Base-by-base conservation (phyloP, 768 basidiomycete species). In the Pleurotus tuoliensis region DNA sequence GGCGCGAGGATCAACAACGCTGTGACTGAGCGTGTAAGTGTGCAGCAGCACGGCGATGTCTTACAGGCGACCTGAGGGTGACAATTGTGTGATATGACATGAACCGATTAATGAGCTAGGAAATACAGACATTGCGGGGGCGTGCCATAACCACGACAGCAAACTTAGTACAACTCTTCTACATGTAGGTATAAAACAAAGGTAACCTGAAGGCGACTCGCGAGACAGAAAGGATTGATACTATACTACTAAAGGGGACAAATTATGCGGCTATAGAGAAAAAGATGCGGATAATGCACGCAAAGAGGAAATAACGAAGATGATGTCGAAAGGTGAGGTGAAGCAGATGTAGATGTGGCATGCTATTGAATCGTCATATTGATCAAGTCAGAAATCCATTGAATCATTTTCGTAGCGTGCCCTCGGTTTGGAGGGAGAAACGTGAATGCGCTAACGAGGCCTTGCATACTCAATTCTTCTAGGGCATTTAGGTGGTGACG, bases 381-480 rank as follows among this genome's bases (percentile, higher is more conserved):
- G 24, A 84, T 76, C 60, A 84, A 69, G 64, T 80, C 79, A 30
- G 87, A 84, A 57, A 91, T 89, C 87, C 88, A 92, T 55, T 84
- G 81, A 58, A 89, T 79, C 74, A 90, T 81, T 63, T 79, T 82
- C 50, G 82, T 79, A 58, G 82, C 84, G 22, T 80, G 76, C 15
- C 76, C 76, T 47, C 79, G 77, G 57, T 72, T 68, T 15, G 80
- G 72, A 3, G 85, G 76, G 34, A 90, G 68, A 73, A 93, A 93
- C 58, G 81, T 77, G 74, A 89, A 87, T 63, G 76, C 84, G 60
- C 77, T 84, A n/a, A 83, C 82, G 2, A 94, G 73, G 5, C 90
- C 90, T 58, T 81, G 80, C 89, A 93, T 90, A 25, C 76, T 75
- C 53, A 87, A 66, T 41, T 88, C 86, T 56, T 91, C 87, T 5